phyloP scores from a whole-genome alignment of 768 basidiomycete species.

The Lactifluus hygrophoroides region DNA sequence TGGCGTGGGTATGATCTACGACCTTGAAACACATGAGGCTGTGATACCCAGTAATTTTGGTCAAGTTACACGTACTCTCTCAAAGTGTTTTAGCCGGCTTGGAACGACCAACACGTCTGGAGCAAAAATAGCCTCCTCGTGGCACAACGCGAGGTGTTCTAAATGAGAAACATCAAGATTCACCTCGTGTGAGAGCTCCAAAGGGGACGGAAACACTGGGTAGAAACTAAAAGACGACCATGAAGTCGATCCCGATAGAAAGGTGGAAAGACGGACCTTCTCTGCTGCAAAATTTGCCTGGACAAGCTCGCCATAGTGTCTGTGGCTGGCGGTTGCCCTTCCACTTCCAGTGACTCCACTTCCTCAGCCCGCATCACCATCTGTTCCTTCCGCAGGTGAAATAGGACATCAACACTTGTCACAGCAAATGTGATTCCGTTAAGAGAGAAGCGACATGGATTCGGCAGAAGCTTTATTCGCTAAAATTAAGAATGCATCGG shows the following conservation, averaged over 20 bases:
- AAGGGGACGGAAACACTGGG: conserved; percentile 84
- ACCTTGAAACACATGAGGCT: conserved; percentile 36
- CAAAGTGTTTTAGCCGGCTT: conserved; percentile 83
- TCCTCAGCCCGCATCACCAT: conserved; percentile 60
- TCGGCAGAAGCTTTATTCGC: conserved; percentile 76
- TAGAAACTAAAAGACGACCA: conserved; percentile 61
- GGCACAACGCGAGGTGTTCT: conserved; percentile 33
- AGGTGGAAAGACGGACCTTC: conserved; percentile 45
- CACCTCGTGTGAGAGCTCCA: conserved; percentile 65
- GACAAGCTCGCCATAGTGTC: conserved; percentile 77
- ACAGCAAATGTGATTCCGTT: conserved; percentile 75
- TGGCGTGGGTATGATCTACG: conserved; percentile 64
- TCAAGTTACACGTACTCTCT: conserved; percentile 50
- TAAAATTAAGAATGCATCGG: conserved; percentile 26
- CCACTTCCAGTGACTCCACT: conserved; percentile 36
- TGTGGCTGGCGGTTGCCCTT: conserved; percentile 36
- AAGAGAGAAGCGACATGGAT: conserved; percentile 78
- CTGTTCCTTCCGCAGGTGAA: conserved; percentile 84
- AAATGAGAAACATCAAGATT: conserved; percentile 87
- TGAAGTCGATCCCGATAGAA: background rate
- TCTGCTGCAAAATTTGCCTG: conserved; percentile 76
- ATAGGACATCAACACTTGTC: conserved; percentile 81
- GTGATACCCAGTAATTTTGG: conserved; percentile 42
- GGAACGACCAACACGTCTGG: conserved; percentile 86
- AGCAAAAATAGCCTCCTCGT: conserved; percentile 33